phyloP scores from a whole-genome alignment of 192 early-diverging fungal species.

The Coemansia sp. region DNA sequence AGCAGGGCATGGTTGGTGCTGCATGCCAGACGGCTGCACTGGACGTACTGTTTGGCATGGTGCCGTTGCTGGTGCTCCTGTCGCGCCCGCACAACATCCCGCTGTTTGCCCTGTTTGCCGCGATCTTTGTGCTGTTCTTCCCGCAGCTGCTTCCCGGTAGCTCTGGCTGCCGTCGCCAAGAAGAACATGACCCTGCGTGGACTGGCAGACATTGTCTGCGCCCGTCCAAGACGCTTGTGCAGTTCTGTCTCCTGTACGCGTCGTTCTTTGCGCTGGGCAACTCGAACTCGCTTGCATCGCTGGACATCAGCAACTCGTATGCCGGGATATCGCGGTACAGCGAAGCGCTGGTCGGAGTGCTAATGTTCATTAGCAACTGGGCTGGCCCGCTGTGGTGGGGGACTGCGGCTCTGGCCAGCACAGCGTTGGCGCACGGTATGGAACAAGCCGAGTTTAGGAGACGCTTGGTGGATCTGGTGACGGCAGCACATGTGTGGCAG shows the following conservation, averaged over 20 bases:
- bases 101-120: constrained; percentile 57
- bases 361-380: constrained; percentile 75
- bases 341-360: constrained; percentile 58
- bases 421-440: background rate
- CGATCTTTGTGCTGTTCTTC: constrained; percentile 53
- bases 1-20: background rate
- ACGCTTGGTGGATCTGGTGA: constrained; percentile 12
- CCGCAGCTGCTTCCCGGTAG: constrained; percentile 12
- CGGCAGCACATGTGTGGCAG: constrained; percentile 40
- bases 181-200: background rate
- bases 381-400: constrained; percentile 67
- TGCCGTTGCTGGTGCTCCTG: constrained; percentile 65
- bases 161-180: background rate
- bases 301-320: constrained; percentile 77
- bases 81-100: constrained; percentile 62
- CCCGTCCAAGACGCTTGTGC: constrained; percentile 40
- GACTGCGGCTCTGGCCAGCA: constrained; percentile 44
- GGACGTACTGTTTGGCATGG: constrained; percentile 48
- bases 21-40: constrained; percentile 13
- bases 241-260: constrained; percentile 48
- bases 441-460: background rate
- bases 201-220: constrained; percentile 5
- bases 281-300: constrained; percentile 74
- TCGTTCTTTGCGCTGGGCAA: constrained; percentile 73
- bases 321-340: constrained; percentile 68